Conservation (phyloP, 2,329 filamentous ascomycete genomes). For the Diplodia scrobiculata region DNA sequence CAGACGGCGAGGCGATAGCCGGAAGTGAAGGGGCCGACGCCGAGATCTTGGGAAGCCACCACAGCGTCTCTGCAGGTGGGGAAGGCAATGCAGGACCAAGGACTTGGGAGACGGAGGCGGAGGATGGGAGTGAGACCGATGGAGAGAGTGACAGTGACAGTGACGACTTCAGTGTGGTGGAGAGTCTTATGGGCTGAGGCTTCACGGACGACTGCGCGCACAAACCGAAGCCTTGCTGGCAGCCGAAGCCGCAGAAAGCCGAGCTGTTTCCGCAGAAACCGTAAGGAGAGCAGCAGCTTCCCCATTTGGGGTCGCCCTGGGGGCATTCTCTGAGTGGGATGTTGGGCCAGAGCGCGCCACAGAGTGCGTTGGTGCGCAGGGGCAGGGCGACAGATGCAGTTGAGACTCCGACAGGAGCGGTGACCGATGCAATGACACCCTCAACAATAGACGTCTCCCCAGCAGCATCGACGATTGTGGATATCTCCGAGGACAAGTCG, state of each 20-base stretch:
- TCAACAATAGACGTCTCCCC: background rate
- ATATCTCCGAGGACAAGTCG: background rate
- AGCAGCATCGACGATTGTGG: background rate
- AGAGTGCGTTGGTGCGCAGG: conserved; percentile 8
- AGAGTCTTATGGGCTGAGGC: background rate
- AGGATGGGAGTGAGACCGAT: too few relatives aligned
- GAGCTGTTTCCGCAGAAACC: conserved; percentile 14
- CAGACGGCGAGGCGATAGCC: background rate
- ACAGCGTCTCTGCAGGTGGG: background rate
- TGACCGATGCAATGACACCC: background rate
- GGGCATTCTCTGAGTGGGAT: background rate
- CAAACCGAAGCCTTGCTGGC: background rate
- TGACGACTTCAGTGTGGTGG: too few relatives aligned
- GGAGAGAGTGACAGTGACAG: too few relatives aligned
- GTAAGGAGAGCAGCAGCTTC: conserved; percentile 15
- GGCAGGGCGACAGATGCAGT: background rate
- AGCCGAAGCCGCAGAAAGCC: conserved; percentile 4
- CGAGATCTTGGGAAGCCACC: too few relatives aligned
- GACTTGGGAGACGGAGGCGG: too few relatives aligned
- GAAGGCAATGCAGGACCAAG: background rate
- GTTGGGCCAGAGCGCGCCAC: conserved; percentile 1
- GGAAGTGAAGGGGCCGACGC: too few relatives aligned
- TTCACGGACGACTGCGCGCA: background rate
- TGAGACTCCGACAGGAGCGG: background rate
- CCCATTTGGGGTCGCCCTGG: background rate